A percentile compares a stretch with the other conserved stretches of the same genome.
These are phyloP conservation scores for Rhynchosporium secalis DNA, from an alignment of 2,329 filamentous ascomycete species.

Conservation along the genomic window DNA sequence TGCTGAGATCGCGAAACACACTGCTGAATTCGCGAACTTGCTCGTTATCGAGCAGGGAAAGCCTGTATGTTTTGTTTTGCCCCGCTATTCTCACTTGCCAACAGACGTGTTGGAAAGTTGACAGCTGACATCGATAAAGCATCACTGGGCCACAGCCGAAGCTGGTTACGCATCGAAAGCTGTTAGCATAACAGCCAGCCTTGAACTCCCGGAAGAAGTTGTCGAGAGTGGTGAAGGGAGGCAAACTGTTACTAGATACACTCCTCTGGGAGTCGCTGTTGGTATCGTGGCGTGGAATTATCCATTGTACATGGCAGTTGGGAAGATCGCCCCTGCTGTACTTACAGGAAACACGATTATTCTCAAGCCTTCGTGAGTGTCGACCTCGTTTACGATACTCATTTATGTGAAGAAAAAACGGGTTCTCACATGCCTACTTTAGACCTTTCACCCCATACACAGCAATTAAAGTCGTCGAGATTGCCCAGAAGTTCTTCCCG, in stretches of 20 bases:
- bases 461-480: conserved; percentile 53
- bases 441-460: conserved; percentile 54
- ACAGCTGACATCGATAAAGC: neutral
- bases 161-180: neutral
- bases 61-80: conserved; percentile 39
- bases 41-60: conserved; percentile 54
- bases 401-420: neutral
- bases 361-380: conserved; percentile 51
- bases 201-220: conserved; percentile 17
- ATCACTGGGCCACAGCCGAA: neutral
- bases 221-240: conserved; percentile 23
- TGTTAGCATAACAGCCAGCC: neutral
- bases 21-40: conserved; percentile 47
- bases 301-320: conserved; percentile 47
- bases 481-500: conserved; percentile 51
- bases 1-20: conserved; percentile 33
- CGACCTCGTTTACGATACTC: neutral
- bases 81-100: neutral
- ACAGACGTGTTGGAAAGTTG: neutral
- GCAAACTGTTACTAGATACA: conserved; percentile 47
- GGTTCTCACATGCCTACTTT: neutral
- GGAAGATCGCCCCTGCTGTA: conserved; percentile 52
- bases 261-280: conserved; percentile 51
- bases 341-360: conserved; percentile 56
- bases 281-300: conserved; percentile 65